Conservation (phyloP, 2,329 filamentous ascomycete genomes). For the Acephala macrosclerotiorum region DNA sequence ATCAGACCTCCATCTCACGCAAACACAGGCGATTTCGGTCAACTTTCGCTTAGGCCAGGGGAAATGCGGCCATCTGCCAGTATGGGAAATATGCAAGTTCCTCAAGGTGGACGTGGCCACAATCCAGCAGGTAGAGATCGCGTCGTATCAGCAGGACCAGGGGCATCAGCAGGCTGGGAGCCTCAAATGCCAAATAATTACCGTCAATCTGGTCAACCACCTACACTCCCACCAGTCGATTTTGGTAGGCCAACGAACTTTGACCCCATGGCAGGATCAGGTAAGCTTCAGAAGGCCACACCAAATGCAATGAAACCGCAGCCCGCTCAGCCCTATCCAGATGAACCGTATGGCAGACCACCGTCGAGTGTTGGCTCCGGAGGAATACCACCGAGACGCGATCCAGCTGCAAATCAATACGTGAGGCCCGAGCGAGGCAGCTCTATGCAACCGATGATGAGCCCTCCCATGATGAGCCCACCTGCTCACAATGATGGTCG, state of each 20-base stretch:
- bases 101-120: constrained; percentile 42
- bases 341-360: constrained; percentile 23
- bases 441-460: constrained; percentile 34
- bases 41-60: constrained; percentile 22
- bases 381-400: constrained; percentile 23
- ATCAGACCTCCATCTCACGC: constrained; percentile 52
- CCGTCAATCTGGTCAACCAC: constrained; percentile 46
- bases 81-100: constrained; percentile 54
- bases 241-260: constrained; percentile 32
- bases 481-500: constrained; percentile 11
- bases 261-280: constrained; percentile 22
- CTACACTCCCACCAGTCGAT: constrained; percentile 32
- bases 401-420: constrained; percentile 30
- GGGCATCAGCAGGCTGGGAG: constrained; percentile 53
- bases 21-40: constrained; percentile 28
- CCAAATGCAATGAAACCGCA: constrained; percentile 35
- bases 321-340: constrained; percentile 23
- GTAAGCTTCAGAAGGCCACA: constrained; percentile 32
- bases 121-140: constrained; percentile 29
- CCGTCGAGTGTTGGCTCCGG: constrained; percentile 19
- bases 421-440: constrained; percentile 34
- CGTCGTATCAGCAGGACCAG: constrained; percentile 45
- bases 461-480: constrained; percentile 26
- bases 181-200: constrained; percentile 51
- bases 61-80: constrained; percentile 53